phyloP scores from a whole-genome alignment of 139 green algal genomes.

The Coelastrella sp. region DNA sequence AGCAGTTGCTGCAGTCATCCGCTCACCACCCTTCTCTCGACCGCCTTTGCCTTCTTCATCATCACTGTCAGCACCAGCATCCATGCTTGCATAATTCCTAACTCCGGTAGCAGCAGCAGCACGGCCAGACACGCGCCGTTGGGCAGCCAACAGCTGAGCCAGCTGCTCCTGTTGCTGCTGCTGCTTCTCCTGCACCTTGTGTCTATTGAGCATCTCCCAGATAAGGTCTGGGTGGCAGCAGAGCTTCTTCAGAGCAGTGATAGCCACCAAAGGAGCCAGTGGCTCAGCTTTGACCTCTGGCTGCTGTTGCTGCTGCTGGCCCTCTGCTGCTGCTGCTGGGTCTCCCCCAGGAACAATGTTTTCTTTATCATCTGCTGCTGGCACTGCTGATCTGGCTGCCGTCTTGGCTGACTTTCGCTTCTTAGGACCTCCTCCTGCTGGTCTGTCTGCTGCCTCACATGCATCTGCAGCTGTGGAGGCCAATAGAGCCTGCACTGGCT shows the following conservation, averaged over 20 bases:
- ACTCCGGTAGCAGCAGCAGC: background rate
- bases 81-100: background rate
- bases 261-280: slow-evolving; percentile 72
- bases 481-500: slow-evolving; percentile 47
- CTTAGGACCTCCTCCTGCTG: background rate
- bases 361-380: slow-evolving; percentile 12
- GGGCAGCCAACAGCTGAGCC: background rate
- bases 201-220: slow-evolving; percentile 51
- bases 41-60: background rate
- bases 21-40: no score
- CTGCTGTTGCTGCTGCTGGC: background rate
- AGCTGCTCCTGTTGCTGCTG: slow-evolving; percentile 4
- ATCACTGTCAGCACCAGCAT: background rate
- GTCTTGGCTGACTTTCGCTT: slow-evolving; percentile 26
- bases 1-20: no score
- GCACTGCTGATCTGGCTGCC: slow-evolving; percentile 24
- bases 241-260: slow-evolving; percentile 94
- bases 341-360: background rate
- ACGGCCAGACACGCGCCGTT: background rate
- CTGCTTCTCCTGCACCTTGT: background rate
- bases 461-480: slow-evolving; percentile 14
- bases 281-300: background rate
- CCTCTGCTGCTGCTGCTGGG: background rate
- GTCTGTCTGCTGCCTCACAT: background rate
- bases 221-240: slow-evolving; percentile 98